These are phyloP conservation scores for Colletotrichum sublineola DNA, from an alignment of 2,329 filamentous ascomycete genomes.

Conservation along the genomic window DNA sequence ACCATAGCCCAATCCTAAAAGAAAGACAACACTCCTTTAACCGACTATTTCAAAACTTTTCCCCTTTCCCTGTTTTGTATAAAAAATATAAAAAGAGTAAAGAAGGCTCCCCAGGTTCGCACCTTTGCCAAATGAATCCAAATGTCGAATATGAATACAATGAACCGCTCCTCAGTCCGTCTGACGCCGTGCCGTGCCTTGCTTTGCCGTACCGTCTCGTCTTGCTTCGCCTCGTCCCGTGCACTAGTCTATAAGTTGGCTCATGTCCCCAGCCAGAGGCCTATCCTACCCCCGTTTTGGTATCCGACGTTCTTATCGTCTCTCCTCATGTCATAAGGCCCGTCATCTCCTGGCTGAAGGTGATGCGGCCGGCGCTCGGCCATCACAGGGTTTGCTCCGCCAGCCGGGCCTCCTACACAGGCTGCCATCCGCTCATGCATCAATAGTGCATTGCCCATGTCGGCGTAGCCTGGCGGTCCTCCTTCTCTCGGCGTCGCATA, in stretches of 20 bases:
- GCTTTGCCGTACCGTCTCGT: background rate
- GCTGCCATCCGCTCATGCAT: constrained; percentile 32
- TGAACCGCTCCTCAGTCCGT: background rate
- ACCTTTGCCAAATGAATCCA: constrained; percentile 4
- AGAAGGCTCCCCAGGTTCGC: constrained; percentile 6
- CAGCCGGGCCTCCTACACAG: constrained; percentile 13
- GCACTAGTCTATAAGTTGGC: no score
- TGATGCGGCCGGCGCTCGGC: constrained; percentile 30
- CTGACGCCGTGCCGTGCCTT: background rate
- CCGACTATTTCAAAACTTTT: background rate
- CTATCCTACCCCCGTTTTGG: constrained; percentile 38
- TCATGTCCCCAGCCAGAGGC: constrained; percentile 37
- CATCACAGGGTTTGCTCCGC: background rate
- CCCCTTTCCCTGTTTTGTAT: background rate
- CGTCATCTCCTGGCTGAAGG: constrained; percentile 3
- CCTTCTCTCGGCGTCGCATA: constrained; percentile 9
- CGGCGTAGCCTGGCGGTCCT: constrained; percentile 10
- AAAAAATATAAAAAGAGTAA: background rate
- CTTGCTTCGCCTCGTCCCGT: background rate
- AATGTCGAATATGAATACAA: constrained; percentile 25
- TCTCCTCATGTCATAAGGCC: constrained; percentile 16
- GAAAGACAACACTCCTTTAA: background rate
- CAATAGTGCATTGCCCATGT: constrained; percentile 14
- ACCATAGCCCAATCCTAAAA: background rate
- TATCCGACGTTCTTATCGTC: constrained; percentile 33